These are phyloP conservation scores for Stachybotrys elegans DNA, from an alignment of 2,329 filamentous ascomycete genomes.

Conservation along the genomic window DNA sequence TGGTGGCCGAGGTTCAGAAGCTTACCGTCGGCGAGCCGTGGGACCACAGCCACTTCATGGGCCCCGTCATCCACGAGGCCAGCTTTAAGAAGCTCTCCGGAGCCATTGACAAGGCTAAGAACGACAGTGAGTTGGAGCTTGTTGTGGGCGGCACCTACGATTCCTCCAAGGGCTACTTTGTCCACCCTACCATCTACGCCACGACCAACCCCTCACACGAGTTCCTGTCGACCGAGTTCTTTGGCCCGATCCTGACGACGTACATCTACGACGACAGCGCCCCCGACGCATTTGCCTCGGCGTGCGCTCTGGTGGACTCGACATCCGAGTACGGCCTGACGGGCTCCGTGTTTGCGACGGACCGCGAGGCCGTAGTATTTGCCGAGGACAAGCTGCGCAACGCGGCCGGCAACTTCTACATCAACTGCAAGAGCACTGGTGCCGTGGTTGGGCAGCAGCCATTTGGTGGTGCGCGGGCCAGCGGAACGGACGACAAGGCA, in stretches of 20 bases:
- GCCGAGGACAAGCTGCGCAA: slow-evolving; percentile 70
- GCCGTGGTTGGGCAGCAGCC: slow-evolving; percentile 70
- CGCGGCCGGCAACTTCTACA: slow-evolving; percentile 77
- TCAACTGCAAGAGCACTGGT: slow-evolving; percentile 78
- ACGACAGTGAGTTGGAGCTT: slow-evolving; percentile 66
- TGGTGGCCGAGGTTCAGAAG: slow-evolving; percentile 63
- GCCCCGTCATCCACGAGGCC: slow-evolving; percentile 77
- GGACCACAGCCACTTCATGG: slow-evolving; percentile 74
- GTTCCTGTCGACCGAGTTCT: slow-evolving; percentile 73
- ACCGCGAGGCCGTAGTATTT: slow-evolving; percentile 58
- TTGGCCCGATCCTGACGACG: slow-evolving; percentile 70
- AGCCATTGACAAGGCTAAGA: slow-evolving; percentile 76
- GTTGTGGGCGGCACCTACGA: slow-evolving; percentile 75
- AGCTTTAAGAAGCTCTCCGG: slow-evolving; percentile 76
- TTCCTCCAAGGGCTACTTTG: slow-evolving; percentile 72
- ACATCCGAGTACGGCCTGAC: slow-evolving; percentile 76
- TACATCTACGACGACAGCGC: slow-evolving; percentile 72
- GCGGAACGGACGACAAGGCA: slow-evolving; percentile 70
- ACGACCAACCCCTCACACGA: slow-evolving; percentile 69
- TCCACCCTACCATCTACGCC: slow-evolving; percentile 77
- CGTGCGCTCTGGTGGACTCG: slow-evolving; percentile 60
- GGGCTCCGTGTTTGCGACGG: slow-evolving; percentile 68
- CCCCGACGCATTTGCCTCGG: slow-evolving; percentile 50
- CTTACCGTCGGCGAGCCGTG: slow-evolving; percentile 66
- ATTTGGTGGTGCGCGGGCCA: slow-evolving; percentile 63